These are phyloP conservation scores for Penicillium paradoxum DNA, from an alignment of 495 filamentous ascomycete species.

Conservation along the genomic window DNA sequence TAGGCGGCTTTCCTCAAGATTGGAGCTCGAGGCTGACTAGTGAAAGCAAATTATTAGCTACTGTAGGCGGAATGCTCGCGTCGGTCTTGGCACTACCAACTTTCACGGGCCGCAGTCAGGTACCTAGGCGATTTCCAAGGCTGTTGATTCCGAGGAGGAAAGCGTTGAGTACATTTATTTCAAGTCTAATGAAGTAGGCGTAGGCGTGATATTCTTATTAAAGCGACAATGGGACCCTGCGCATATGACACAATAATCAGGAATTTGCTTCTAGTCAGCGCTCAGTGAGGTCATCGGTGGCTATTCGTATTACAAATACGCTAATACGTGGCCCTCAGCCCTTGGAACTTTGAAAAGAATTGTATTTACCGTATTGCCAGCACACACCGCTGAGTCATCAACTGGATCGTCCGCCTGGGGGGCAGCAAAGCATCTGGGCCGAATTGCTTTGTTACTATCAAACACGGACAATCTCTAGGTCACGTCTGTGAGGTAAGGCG, in stretches of 20 bases:
- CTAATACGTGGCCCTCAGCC: background rate
- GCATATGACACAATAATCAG: constrained; percentile 10
- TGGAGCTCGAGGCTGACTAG: background rate
- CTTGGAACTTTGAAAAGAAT: too few relatives aligned
- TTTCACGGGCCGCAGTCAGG: constrained; percentile 24
- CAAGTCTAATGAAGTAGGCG: background rate
- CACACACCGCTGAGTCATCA: background rate
- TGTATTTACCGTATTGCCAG: background rate
- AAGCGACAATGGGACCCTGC: background rate
- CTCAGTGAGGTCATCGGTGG: constrained; percentile 30
- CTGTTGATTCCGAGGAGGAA: constrained; percentile 8
- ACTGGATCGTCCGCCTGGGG: background rate
- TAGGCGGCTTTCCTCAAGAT: background rate
- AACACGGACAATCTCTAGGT: background rate
- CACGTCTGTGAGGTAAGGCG: background rate
- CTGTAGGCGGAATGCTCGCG: constrained; percentile 25
- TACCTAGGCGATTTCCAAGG: background rate
- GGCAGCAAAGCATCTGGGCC: background rate
- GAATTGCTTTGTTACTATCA: constrained; percentile 4
- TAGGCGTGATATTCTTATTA: background rate
- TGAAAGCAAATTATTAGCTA: constrained; percentile 9
- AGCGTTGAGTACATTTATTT: background rate
- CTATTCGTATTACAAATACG: constrained; percentile 6
- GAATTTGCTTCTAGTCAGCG: constrained; percentile 4
- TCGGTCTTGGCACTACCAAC: constrained; percentile 23